Evolutionary conservation across 208 protist genomes (phyloP), one percentile per base, ranked within the genome.

Genomic region (Crithidia brevicula): DNA sequence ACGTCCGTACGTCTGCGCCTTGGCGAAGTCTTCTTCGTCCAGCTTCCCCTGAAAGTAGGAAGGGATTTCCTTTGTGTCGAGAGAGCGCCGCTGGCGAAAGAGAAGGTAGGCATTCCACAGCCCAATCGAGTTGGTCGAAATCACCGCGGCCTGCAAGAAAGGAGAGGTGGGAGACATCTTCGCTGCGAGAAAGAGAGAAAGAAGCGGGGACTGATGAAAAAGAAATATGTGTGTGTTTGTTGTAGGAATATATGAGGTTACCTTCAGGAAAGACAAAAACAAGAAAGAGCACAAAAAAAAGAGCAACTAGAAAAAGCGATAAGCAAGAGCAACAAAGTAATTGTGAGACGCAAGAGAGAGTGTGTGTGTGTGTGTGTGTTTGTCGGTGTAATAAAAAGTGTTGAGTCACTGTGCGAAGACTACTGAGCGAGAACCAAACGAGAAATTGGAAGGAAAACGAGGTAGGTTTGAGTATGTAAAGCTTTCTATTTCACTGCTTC

Each of bases 61-160:
- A n/a, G 66, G 73, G 15, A 73, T 51, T 16, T 60, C 56, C 34
- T 53, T 70, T 0, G 36, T 61, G 30, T 65, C 30, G 47, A 64
- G 70, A 52, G 67, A 61, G 38, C 71, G 77, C 27, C 64, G 69
- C 65, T 91, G 82, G 10, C 85, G 82, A 36, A 54, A 79, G 11
- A 74, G 28, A 30, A 91, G 72, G 56, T 91, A 91, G 13, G 72
- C 63, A 34, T 88, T 82, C 85, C 85, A 88, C 22, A 77, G 2
- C 23, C 60, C 65, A 46, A 91, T 62, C 36, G 61, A 65, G 63
- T 88, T 91, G 25, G 67, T 57, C 6, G 74, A 74, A 33, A 91
- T 28, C 16, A 82, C 23, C 5, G 85, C 80, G 3, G 82, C 63
- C 34, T 49, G 50, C 45, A 83, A 66, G 62, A 91, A 91, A 1